These are phyloP conservation scores for Cladosporium sp. DNA, from an alignment of 2,329 filamentous ascomycete genomes.

Conservation along the genomic window DNA sequence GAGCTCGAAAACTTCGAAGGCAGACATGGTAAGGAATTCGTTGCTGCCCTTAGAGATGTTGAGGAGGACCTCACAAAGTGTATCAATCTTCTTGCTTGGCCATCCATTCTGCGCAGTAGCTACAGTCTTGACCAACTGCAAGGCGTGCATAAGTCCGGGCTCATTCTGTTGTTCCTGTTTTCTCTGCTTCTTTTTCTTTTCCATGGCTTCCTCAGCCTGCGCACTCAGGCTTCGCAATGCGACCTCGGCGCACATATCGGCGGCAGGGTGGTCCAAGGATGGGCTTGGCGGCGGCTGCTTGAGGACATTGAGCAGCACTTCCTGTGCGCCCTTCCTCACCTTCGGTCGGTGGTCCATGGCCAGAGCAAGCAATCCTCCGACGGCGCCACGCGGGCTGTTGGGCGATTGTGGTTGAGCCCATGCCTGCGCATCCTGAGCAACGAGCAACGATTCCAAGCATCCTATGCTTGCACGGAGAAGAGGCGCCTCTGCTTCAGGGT, in stretches of 20 bases:
- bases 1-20: conserved; percentile 95
- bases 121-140: conserved; percentile 88
- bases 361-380: conserved; percentile 79
- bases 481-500: conserved; percentile 78
- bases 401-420: conserved; percentile 84
- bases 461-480: conserved; percentile 84
- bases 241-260: conserved; percentile 93
- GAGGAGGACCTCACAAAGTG: conserved; percentile 82
- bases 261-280: conserved; percentile 86
- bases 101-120: conserved; percentile 84
- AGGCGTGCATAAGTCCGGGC: conserved; percentile 80
- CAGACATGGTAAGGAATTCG: conserved; percentile 92
- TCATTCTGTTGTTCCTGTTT: conserved; percentile 53
- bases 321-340: conserved; percentile 87
- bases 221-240: conserved; percentile 76
- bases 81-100: conserved; percentile 94
- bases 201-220: conserved; percentile 66
- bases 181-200: conserved; percentile 59
- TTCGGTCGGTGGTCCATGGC: conserved; percentile 86
- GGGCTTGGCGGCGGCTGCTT: conserved; percentile 84
- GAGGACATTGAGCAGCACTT: conserved; percentile 78
- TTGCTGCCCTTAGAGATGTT: conserved; percentile 86
- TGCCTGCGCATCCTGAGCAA: conserved; percentile 80
- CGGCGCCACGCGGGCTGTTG: conserved; percentile 79
- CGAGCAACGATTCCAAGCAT: conserved; percentile 83